These are phyloP conservation scores for Pisolithus tinctorius DNA, from an alignment of 768 basidiomycete genomes.

Conservation along the genomic window DNA sequence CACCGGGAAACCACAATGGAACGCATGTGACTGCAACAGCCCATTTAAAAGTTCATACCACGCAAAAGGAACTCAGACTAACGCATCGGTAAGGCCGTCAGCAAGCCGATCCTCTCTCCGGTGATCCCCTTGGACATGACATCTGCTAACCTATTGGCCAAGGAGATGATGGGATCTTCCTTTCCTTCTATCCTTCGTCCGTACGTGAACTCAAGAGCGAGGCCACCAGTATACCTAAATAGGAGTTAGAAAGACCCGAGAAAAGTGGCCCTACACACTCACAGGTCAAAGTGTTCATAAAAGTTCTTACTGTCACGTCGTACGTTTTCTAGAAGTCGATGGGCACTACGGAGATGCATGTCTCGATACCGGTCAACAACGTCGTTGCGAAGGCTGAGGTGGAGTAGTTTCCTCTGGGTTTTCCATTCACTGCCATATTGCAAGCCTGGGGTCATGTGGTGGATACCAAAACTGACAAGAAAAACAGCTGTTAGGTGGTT, in stretches of 20 bases:
- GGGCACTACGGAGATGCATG: background rate
- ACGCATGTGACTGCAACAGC: conserved; percentile 2
- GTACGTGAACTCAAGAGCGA: conserved; percentile 3
- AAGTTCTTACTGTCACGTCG: background rate
- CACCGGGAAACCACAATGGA: conserved; percentile 10
- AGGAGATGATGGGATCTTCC: conserved; percentile 5
- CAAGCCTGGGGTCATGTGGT: conserved; percentile 6
- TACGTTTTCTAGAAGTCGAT: background rate
- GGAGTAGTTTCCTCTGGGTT: conserved; percentile 10
- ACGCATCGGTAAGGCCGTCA: conserved; percentile 7
- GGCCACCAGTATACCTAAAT: background rate
- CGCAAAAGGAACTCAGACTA: background rate
- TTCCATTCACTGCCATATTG: conserved; percentile 11
- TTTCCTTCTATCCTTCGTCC: conserved; percentile 1
- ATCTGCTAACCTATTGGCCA: background rate
- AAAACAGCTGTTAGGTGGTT: too few relatives aligned
- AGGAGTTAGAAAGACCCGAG: background rate
- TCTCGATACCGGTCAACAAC: conserved; percentile 3
- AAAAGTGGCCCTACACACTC: background rate
- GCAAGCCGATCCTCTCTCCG: conserved; percentile 1
- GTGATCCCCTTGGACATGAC: background rate
- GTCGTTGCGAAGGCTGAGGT: conserved; percentile 5
- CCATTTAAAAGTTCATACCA: background rate
- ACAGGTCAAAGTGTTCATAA: conserved; percentile 4
- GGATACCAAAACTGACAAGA: conserved; percentile 4